Evolutionary conservation across 805 yeast species (phyloP).

Genomic region (Lipomyces yamanashiensis): DNA sequence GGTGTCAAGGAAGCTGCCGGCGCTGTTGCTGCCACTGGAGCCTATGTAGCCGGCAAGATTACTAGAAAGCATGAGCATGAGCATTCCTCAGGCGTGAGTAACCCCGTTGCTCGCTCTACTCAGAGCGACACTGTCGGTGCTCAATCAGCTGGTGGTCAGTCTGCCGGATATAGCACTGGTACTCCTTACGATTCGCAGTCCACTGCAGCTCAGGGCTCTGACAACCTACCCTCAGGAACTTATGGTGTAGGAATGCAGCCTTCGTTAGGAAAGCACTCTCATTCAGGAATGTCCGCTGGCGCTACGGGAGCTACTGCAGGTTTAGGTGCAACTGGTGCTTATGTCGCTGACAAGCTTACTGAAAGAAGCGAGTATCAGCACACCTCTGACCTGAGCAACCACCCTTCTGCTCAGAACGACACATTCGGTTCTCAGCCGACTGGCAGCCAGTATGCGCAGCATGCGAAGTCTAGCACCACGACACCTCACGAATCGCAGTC

Average conservation of each 20-base stretch:
- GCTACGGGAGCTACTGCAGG: not conserved
- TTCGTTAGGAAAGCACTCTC: no score
- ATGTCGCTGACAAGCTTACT: not conserved
- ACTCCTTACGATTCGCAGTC: not conserved
- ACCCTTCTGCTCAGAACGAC: not conserved
- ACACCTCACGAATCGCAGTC: not conserved
- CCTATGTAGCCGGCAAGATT: not conserved
- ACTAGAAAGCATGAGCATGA: no score
- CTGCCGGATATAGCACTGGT: not conserved
- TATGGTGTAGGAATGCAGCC: no score
- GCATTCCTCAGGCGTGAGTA: not conserved
- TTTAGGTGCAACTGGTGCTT: not conserved
- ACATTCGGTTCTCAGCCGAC: no score
- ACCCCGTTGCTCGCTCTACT: not conserved
- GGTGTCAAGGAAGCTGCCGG: not conserved
- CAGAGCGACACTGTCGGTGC: not conserved
- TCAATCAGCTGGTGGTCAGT: not conserved
- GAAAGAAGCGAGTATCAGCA: not conserved
- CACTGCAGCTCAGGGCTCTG: not conserved
- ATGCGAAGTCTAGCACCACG: no score
- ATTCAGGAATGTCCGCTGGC: no score
- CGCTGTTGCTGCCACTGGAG: not conserved
- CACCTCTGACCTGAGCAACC: not conserved
- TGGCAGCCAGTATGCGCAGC: not conserved
- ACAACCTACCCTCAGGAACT: no score